Conservation (phyloP, 257 asterid species). For the Nyctanthes arbortristis region DNA sequence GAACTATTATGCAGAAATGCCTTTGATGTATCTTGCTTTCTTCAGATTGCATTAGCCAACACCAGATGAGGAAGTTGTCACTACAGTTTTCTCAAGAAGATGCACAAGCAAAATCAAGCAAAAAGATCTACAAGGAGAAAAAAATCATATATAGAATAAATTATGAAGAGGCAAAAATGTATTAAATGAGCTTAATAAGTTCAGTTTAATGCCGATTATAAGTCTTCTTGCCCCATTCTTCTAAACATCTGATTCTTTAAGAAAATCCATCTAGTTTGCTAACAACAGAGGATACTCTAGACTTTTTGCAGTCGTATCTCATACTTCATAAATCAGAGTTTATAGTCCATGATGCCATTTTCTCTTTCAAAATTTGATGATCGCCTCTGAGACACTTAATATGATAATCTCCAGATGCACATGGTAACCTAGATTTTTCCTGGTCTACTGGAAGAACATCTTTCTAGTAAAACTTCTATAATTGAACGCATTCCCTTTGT, state of each 20-base stretch:
- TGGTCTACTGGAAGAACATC: neutral
- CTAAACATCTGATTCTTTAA: neutral
- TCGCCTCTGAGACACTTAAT: neutral
- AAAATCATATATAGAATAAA: neutral
- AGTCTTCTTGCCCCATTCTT: neutral
- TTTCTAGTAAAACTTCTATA: neutral
- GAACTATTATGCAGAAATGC: neutral
- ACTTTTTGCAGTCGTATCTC: neutral
- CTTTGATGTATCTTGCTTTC: neutral
- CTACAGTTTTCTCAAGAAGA: neutral
- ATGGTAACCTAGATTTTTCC: neutral
- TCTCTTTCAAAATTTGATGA: neutral
- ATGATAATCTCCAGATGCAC: too few relatives aligned
- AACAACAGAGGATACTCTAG: neutral
- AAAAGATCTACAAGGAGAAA: neutral
- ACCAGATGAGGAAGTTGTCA: neutral
- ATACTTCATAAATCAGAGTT: neutral
- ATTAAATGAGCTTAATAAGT: neutral
- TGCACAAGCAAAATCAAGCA: neutral
- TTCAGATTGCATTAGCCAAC: neutral
- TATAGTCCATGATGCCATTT: too few relatives aligned
- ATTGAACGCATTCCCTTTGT: neutral
- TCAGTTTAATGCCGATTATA: neutral
- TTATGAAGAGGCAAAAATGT: neutral
- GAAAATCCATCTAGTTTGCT: neutral